Evolutionary conservation across 768 basidiomycete species (phyloP).

Genomic region (Mycena vitilis): DNA sequence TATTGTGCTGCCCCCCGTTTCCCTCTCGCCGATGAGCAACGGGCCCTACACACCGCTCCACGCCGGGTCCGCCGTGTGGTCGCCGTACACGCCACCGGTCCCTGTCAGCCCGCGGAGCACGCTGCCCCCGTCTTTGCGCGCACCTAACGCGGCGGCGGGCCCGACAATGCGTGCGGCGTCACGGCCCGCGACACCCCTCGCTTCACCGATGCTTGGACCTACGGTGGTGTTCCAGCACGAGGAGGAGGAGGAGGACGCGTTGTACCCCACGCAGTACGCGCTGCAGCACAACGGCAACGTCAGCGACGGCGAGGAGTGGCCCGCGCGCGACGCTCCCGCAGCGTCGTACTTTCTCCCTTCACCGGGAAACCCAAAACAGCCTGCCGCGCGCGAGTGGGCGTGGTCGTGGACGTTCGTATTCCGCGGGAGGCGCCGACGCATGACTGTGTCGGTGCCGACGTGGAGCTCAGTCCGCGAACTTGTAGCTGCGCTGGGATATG

Average conservation of each 20-base stretch:
- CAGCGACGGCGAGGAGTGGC: constrained; percentile 49
- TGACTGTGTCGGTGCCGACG: constrained; percentile 59
- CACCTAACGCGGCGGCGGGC: constrained; percentile 47
- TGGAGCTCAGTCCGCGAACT: constrained; percentile 40
- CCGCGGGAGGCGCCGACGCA: constrained; percentile 64
- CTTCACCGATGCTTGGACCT: constrained; percentile 48
- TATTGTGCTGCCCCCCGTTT: constrained; percentile 43
- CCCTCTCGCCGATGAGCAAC: constrained; percentile 45
- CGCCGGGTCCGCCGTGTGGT: constrained; percentile 53
- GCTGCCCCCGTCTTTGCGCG: constrained; percentile 55
- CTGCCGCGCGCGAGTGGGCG: constrained; percentile 41
- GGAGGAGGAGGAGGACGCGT: constrained; percentile 60
- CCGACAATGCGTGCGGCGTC: constrained; percentile 57
- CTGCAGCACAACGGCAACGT: constrained; percentile 49
- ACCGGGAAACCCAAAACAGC: constrained; percentile 42
- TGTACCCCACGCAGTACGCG: constrained; percentile 64
- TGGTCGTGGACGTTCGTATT: constrained; percentile 70
- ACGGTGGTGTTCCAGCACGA: constrained; percentile 41
- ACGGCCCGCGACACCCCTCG: constrained; percentile 54
- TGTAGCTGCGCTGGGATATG: constrained; percentile 29
- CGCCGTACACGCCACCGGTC: constrained; percentile 51
- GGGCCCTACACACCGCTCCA: constrained; percentile 40
- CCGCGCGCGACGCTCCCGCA: constrained; percentile 46
- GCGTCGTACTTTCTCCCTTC: constrained; percentile 53
- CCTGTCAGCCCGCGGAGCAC: constrained; percentile 53